Conservation (phyloP, 2,329 filamentous ascomycete genomes). For the Aureobasidium vineae region DNA sequence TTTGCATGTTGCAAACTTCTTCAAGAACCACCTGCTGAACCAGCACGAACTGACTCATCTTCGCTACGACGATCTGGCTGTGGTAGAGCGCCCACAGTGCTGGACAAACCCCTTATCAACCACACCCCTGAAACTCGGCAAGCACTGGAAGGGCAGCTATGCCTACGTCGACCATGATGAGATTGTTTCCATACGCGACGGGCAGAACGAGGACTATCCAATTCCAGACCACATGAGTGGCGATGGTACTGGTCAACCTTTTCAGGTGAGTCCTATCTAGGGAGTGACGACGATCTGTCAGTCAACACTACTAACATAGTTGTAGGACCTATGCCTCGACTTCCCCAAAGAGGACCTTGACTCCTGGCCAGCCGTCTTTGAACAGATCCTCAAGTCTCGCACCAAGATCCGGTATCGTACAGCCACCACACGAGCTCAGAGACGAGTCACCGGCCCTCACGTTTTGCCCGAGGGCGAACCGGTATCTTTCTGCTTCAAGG, state of each 20-base stretch:
- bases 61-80: neutral
- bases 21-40: conserved; percentile 51
- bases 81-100: conserved; percentile 9
- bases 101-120: conserved; percentile 43
- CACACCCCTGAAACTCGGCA: conserved; percentile 42
- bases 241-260: conserved; percentile 34
- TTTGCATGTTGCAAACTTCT: conserved; percentile 54
- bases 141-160: conserved; percentile 54
- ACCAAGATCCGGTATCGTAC: conserved; percentile 29
- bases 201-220: conserved; percentile 21
- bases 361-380: conserved; percentile 44
- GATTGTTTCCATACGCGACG: conserved; percentile 34
- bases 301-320: neutral
- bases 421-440: conserved; percentile 38
- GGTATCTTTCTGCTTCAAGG: conserved; percentile 40
- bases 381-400: conserved; percentile 42
- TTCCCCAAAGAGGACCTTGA: conserved; percentile 33
- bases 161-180: conserved; percentile 41
- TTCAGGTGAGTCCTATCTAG: conserved; percentile 35
- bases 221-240: conserved; percentile 38
- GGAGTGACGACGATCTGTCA: neutral
- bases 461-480: conserved; percentile 16
- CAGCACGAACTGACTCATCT: conserved; percentile 35
- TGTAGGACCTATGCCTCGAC: conserved; percentile 39
- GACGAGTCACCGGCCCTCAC: neutral